phyloP scores from a whole-genome alignment of 352 stramenopile species.

The Phytophthora litchii region DNA sequence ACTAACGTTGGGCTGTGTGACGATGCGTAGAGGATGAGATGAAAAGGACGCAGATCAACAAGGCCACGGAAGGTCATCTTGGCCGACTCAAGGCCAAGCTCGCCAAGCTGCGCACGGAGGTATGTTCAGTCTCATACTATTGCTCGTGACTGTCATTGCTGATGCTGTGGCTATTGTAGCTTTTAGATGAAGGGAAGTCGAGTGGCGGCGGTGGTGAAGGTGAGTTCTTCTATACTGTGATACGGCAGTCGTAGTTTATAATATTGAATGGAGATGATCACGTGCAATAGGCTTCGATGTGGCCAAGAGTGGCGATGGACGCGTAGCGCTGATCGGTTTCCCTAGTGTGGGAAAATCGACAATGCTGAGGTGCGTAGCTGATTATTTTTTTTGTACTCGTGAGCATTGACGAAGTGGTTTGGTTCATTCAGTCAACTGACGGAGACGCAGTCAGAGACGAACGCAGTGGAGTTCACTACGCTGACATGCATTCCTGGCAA shows the following conservation, averaged over 20 bases:
- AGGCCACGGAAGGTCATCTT: conserved; percentile 92
- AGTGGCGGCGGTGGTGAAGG: conserved; percentile 80
- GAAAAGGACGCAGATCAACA: conserved; percentile 99
- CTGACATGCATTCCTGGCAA: conserved; percentile 98
- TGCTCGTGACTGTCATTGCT: not conserved
- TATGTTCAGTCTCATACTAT: conserved; percentile 24
- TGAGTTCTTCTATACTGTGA: conserved; percentile 18
- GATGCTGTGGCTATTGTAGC: conserved; percentile 33
- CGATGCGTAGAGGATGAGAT: conserved; percentile 92
- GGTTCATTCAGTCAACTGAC: conserved; percentile 88
- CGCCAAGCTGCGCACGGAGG: conserved; percentile 97
- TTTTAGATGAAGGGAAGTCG: conserved; percentile 84
- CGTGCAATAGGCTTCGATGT: conserved; percentile 91
- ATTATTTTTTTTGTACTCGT: not conserved
- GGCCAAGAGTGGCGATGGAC: conserved; percentile 94
- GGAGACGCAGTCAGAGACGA: conserved; percentile 96
- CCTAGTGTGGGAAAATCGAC: conserved; percentile 91
- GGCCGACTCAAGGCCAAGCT: conserved; percentile 98
- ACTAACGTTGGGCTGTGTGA: conserved; percentile 2
- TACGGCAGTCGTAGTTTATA: not conserved
- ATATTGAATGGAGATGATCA: not conserved
- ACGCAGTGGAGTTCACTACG: conserved; percentile 98
- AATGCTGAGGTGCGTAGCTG: conserved; percentile 64
- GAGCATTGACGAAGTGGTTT: conserved; percentile 5
- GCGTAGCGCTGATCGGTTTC: conserved; percentile 97